phyloP scores from a whole-genome alignment of 768 basidiomycete species.

The Tubosaeta sp. region DNA sequence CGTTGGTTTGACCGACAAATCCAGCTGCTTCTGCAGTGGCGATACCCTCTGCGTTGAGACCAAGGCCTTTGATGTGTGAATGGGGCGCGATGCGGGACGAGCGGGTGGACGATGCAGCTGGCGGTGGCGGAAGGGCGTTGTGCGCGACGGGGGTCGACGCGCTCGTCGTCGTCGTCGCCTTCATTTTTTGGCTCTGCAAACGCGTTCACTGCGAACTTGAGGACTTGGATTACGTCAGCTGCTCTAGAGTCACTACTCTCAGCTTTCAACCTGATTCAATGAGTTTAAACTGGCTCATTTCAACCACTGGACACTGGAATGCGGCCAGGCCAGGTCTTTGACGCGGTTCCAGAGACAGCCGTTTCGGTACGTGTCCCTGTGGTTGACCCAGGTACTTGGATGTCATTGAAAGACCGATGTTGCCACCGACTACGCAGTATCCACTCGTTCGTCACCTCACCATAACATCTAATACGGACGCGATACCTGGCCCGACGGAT shows the following conservation, averaged over 20 bases:
- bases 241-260: too few species aligned
- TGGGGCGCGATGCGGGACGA: slow-evolving; percentile 85
- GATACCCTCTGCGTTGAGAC: slow-evolving; percentile 77
- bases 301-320: too few species aligned
- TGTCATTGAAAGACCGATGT: too few species aligned
- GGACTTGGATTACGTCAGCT: slow-evolving; percentile 8
- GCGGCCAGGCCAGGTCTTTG: too few species aligned
- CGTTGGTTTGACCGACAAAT: slow-evolving; percentile 86
- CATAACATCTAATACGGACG: not conserved
- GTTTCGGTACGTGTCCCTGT: too few species aligned
- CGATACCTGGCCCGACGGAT: not conserved
- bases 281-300: too few species aligned
- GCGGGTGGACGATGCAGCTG: slow-evolving; percentile 54
- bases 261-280: too few species aligned
- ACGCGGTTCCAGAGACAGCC: too few species aligned
- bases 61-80: slow-evolving; percentile 96
- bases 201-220: not conserved
- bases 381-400: not conserved
- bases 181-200: slow-evolving; percentile 23
- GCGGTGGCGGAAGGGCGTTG: slow-evolving; percentile 69
- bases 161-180: slow-evolving; percentile 41
- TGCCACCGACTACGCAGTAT: too few species aligned
- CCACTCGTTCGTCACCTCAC: too few species aligned
- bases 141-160: slow-evolving; percentile 58
- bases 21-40: slow-evolving; percentile 73